Evolutionary conservation across 345 rosid species (phyloP), one percentile per base, ranked within the genome.

Genomic region (Eucalyptus curtisii): DNA sequence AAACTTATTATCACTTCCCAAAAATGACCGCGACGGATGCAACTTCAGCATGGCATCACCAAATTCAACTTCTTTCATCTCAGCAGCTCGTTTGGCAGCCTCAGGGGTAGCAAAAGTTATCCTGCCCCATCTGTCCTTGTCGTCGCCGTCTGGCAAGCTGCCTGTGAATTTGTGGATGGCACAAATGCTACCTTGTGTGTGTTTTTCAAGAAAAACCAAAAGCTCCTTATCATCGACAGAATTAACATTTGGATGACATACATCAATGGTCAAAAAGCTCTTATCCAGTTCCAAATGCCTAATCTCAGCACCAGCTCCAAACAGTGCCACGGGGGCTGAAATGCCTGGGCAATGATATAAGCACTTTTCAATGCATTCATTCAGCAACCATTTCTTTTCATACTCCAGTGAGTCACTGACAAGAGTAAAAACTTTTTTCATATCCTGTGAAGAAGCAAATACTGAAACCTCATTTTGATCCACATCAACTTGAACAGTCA

Each of bases 291-390:
- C 99, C 89, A 96, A 93, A 94, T 97, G 99, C 93, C 93, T 96
- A 90, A 97, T 95, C 93, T 93, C 95, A 68, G 97, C 99, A 90
- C 99, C 99, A 88, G 97, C 92, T 89, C 99, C 99, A 87, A 97
- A 93, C 90, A 97, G 93, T 48, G 98, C 99, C 79, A 94, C 27
- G 59, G 95, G 92, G 50, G 95, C 93, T 49, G 94, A 93, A 57
- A 88, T 91, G 85, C 94, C 93, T n/a, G 92, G 94, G 85, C 95
- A 96, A 82, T 91, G 93, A 90, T 92, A 95, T 76, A 96, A 88
- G 88, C 88, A 88, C 91, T 94, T 95, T 93, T 94, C 99, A 90
- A 92, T 85, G 92, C 99, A 96, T 93, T 97, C 99, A 90, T 94
- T 92, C 79, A 71, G 92, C 88, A 97, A 89, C 94, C 91, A 92